phyloP scores from a whole-genome alignment of 1,139 yeast genomes.

The Lodderomyces metapsilosis region DNA sequence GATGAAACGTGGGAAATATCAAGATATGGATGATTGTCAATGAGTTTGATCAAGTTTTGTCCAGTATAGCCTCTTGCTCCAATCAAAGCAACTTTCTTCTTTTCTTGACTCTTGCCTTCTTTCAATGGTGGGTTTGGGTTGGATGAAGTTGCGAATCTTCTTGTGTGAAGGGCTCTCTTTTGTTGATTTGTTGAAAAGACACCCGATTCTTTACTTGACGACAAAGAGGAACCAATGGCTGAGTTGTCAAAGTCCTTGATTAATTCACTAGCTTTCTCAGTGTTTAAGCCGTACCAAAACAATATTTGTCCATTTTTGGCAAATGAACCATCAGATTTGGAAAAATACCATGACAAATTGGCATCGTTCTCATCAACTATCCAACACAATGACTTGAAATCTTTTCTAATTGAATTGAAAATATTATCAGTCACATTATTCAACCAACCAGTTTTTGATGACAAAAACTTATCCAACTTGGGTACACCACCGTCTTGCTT shows the following conservation, averaged over 20 bases:
- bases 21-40: slow-evolving; percentile 82
- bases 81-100: slow-evolving; percentile 80
- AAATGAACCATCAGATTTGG: slow-evolving; percentile 91
- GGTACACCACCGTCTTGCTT: slow-evolving; percentile 51
- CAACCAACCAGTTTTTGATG: slow-evolving; percentile 92
- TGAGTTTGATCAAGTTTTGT: slow-evolving; percentile 82
- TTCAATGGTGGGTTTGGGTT: slow-evolving; percentile 75
- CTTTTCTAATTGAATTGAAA: slow-evolving; percentile 77
- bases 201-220: slow-evolving; percentile 42
- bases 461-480: slow-evolving; percentile 81
- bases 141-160: slow-evolving; percentile 32
- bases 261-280: slow-evolving; percentile 61
- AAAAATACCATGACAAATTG: slow-evolving; percentile 88
- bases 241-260: slow-evolving; percentile 60
- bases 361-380: slow-evolving; percentile 86
- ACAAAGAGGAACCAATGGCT: slow-evolving; percentile 36
- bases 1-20: slow-evolving; percentile 93
- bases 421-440: slow-evolving; percentile 95
- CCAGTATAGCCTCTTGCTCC: slow-evolving; percentile 99
- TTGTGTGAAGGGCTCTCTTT: slow-evolving; percentile 39
- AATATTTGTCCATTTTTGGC: slow-evolving; percentile 84
- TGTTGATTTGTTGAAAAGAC: slow-evolving; percentile 39
- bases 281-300: slow-evolving; percentile 90
- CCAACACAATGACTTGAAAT: slow-evolving; percentile 78
- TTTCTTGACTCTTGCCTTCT: slow-evolving; percentile 58